phyloP scores from a whole-genome alignment of 176 grass and related monocot species.

The Oryza officinalis region DNA sequence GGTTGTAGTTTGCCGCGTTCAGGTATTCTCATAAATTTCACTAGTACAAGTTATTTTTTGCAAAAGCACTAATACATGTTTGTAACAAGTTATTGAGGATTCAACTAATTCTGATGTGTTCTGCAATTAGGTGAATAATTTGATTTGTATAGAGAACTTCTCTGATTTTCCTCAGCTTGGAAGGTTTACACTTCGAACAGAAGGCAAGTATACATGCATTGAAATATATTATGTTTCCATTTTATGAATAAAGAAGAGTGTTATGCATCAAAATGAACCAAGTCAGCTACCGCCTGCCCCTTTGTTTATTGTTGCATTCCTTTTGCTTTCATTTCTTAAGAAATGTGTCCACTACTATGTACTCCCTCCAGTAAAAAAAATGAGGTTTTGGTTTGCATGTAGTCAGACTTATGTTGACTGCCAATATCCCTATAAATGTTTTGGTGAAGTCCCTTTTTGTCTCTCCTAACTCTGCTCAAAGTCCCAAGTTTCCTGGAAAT shows the following conservation, averaged over 20 bases:
- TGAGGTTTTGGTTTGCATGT: neutral
- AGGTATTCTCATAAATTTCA: constrained; percentile 42
- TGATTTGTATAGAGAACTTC: constrained; percentile 95
- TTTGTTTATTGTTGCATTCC: neutral
- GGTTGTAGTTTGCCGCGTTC: constrained; percentile 83
- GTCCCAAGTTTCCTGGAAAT: neutral
- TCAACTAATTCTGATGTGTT: constrained; percentile 31
- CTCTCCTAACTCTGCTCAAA: neutral
- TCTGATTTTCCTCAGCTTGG: constrained; percentile 86
- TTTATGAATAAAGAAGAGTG: neutral
- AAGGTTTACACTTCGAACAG: constrained; percentile 92
- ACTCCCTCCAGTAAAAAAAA: neutral
- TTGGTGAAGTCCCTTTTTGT: neutral
- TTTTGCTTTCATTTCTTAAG: neutral
- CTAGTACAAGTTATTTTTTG: neutral
- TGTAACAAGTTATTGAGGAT: neutral
- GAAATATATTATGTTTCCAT: neutral
- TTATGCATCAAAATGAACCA: neutral
- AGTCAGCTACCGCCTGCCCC: neutral
- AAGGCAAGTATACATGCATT: constrained; percentile 55
- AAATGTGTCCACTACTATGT: neutral
- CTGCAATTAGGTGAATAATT: constrained; percentile 67
- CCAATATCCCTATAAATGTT: too few species aligned
- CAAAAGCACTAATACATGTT: neutral
- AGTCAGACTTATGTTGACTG: neutral